These are phyloP conservation scores for Geum urbanum DNA, from an alignment of 306 rosid genomes.

Conservation along the genomic window DNA sequence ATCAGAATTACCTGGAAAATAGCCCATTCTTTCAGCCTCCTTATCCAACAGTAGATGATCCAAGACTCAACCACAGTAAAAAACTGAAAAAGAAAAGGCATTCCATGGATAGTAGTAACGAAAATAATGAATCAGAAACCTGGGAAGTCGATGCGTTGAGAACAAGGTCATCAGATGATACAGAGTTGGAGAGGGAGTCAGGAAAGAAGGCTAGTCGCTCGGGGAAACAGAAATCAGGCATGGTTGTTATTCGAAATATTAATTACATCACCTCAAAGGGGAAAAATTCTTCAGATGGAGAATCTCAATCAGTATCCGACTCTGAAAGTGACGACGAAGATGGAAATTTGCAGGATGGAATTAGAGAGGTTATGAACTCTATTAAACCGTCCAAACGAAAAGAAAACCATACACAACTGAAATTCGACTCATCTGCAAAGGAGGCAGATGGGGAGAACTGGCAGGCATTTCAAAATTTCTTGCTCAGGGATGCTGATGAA, in stretches of 20 bases:
- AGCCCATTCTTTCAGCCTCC: constrained; percentile 71
- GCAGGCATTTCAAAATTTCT: constrained; percentile 86
- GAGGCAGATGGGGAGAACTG: constrained; percentile 71
- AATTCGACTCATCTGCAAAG: constrained; percentile 36
- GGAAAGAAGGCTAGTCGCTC: constrained; percentile 58
- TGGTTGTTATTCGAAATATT: constrained; percentile 82
- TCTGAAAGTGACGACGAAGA: constrained; percentile 61
- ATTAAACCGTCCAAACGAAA: constrained; percentile 48
- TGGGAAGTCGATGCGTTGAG: constrained; percentile 53
- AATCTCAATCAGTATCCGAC: constrained; percentile 56
- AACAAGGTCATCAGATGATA: constrained; percentile 50
- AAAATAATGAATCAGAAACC: constrained; percentile 53
- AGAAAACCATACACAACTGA: constrained; percentile 41
- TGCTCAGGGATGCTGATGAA: constrained; percentile 84
- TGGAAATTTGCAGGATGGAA: constrained; percentile 31
- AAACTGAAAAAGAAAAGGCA: constrained; percentile 62
- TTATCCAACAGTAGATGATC: constrained; percentile 61
- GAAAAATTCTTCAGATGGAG: constrained; percentile 58
- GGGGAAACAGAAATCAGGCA: constrained; percentile 65
- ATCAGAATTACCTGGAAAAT: constrained; percentile 69
- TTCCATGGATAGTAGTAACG: constrained; percentile 70
- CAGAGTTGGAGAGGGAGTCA: constrained; percentile 48
- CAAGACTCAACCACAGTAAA: constrained; percentile 47
- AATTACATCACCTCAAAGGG: constrained; percentile 78
- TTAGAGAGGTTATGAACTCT: constrained; percentile 31